These are phyloP conservation scores for Uronychia binucleata DNA, from an alignment of 73 alveolate species.

Conservation along the genomic window DNA sequence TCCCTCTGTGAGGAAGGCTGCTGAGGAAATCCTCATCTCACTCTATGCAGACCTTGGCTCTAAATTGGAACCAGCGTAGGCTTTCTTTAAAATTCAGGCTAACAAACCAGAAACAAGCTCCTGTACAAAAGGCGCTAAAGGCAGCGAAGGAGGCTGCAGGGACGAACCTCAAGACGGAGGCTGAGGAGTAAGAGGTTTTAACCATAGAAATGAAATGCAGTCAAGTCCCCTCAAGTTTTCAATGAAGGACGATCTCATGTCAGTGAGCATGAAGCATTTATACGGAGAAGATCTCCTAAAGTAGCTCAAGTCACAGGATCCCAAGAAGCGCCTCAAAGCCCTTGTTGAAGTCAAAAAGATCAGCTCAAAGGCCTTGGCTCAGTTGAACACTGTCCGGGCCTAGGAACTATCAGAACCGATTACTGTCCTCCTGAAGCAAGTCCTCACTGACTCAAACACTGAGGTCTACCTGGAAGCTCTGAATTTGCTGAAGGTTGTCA, in stretches of 20 bases:
- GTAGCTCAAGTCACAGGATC: slow-evolving; percentile 37
- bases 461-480: slow-evolving; percentile 62
- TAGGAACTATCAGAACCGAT: slow-evolving; percentile 49
- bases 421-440: slow-evolving; percentile 36
- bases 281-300: slow-evolving; percentile 30
- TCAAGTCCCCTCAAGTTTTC: slow-evolving; percentile 12
- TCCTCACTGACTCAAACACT: slow-evolving; percentile 44
- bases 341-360: slow-evolving; percentile 50
- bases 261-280: background rate
- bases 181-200: background rate
- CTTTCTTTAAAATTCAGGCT: background rate
- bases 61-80: slow-evolving; percentile 15
- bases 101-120: slow-evolving; percentile 19
- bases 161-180: background rate
- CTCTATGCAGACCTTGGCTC: slow-evolving; percentile 45
- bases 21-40: slow-evolving; percentile 46
- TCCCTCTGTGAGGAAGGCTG: slow-evolving; percentile 60
- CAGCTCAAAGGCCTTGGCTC: background rate
- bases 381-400: slow-evolving; percentile 9
- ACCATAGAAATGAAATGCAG: slow-evolving; percentile 1
- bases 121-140: slow-evolving; percentile 3
- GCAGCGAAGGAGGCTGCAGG: slow-evolving; percentile 30
- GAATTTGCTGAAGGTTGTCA: slow-evolving; percentile 33
- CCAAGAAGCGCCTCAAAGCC: slow-evolving; percentile 58
- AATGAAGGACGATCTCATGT: slow-evolving; percentile 20